These are phyloP conservation scores for Thraustotheca clavata DNA, from an alignment of 352 stramenopile genomes.

Conservation along the genomic window DNA sequence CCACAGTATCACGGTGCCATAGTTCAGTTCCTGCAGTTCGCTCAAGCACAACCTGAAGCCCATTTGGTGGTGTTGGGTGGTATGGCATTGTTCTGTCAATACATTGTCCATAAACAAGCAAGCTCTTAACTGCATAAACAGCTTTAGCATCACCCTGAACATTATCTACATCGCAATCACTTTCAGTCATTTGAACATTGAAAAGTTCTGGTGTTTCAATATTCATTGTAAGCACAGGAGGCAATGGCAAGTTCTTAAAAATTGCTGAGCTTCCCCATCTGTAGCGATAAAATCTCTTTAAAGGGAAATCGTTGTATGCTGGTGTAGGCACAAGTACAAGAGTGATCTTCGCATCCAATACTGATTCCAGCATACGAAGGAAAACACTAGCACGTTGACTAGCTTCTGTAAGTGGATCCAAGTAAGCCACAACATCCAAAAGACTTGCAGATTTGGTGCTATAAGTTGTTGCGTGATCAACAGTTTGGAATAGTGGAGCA, in stretches of 20 bases:
- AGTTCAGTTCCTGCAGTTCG: slow-evolving; percentile 44
- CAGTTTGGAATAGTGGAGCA: slow-evolving; percentile 28
- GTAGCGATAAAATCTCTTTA: slow-evolving; percentile 92
- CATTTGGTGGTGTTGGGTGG: slow-evolving; percentile 58
- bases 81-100: slow-evolving; percentile 73
- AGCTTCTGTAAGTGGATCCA: slow-evolving; percentile 87
- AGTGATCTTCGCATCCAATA: slow-evolving; percentile 67
- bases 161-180: slow-evolving; percentile 87
- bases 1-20: slow-evolving; percentile 91
- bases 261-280: slow-evolving; percentile 49
- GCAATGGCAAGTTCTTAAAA: slow-evolving; percentile 75
- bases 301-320: slow-evolving; percentile 80
- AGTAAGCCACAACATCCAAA: slow-evolving; percentile 61
- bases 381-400: slow-evolving; percentile 85
- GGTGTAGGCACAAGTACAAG: slow-evolving; percentile 48
- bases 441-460: slow-evolving; percentile 31
- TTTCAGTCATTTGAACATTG: slow-evolving; percentile 82
- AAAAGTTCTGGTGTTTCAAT: slow-evolving; percentile 89
- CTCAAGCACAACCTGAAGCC: slow-evolving; percentile 87
- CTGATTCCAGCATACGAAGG: slow-evolving; percentile 61
- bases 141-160: slow-evolving; percentile 73
- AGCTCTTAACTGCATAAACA: slow-evolving; percentile 78
- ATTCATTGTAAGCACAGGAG: slow-evolving; percentile 89
- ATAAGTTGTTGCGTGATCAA: slow-evolving; percentile 26
- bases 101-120: slow-evolving; percentile 89